phyloP scores from a whole-genome alignment of 2,329 filamentous ascomycete species.

The Cytospora schulzeri region DNA sequence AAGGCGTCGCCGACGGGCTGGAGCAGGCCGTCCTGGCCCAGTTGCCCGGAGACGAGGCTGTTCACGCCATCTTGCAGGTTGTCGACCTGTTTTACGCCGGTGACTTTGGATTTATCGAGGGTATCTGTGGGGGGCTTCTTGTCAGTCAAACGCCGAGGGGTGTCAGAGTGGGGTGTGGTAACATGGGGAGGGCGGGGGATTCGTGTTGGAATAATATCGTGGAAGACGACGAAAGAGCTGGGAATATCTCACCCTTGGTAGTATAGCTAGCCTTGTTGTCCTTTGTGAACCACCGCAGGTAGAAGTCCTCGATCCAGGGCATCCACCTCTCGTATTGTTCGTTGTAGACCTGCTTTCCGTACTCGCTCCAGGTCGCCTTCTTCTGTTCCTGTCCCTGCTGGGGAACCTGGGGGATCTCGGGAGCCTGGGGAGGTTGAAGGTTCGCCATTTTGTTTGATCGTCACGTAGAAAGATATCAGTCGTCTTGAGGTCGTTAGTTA shows the following conservation, averaged over 20 bases:
- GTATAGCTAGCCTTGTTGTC: slow-evolving; percentile 77
- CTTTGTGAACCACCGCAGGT: slow-evolving; percentile 72
- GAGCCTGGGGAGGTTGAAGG: slow-evolving; percentile 9
- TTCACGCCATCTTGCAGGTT: slow-evolving; percentile 61
- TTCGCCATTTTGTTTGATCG: slow-evolving; percentile 2
- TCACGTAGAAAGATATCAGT: not conserved
- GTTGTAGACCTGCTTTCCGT: slow-evolving; percentile 63
- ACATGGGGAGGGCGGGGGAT: not conserved
- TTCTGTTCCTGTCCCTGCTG: slow-evolving; percentile 18
- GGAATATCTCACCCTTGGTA: slow-evolving; percentile 59
- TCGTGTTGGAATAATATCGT: not conserved
- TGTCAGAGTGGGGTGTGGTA: not conserved
- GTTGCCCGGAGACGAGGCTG: slow-evolving; percentile 61
- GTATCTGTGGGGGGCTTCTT: slow-evolving; percentile 35
- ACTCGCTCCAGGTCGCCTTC: slow-evolving; percentile 24
- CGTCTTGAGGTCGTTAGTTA: not conserved
- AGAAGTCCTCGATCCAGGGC: slow-evolving; percentile 75
- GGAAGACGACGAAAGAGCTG: not conserved
- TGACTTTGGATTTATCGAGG: slow-evolving; percentile 55
- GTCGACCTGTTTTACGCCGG: slow-evolving; percentile 28
- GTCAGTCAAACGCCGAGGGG: slow-evolving; percentile 47
- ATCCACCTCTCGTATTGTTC: slow-evolving; percentile 74
- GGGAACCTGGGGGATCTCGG: slow-evolving; percentile 11
- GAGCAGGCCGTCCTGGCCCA: slow-evolving; percentile 68
- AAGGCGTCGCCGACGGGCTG: slow-evolving; percentile 64